phyloP scores from a whole-genome alignment of 2,329 filamentous ascomycete species.

The Penicillium sp. region DNA sequence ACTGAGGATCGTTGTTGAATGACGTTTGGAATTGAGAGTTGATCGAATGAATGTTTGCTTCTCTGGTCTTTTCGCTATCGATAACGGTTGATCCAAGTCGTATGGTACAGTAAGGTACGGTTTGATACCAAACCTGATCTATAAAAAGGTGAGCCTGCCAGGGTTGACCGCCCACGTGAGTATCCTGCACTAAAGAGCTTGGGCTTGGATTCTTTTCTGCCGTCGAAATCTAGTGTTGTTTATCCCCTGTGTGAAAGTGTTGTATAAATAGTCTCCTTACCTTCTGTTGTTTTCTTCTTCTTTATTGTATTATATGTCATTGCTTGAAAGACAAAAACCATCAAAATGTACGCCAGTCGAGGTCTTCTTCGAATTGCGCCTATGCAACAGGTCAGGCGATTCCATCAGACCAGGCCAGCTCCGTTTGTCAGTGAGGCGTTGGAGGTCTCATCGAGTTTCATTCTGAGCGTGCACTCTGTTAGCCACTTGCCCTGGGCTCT shows the following conservation, averaged over 20 bases:
- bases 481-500: slow-evolving; percentile 59
- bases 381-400: slow-evolving; percentile 46
- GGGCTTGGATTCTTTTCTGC: slow-evolving; percentile 11
- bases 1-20: neutral
- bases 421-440: slow-evolving; percentile 51
- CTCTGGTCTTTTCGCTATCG: slow-evolving; percentile 22
- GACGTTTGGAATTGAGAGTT: slow-evolving; percentile 9
- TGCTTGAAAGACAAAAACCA: neutral
- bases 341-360: slow-evolving; percentile 10
- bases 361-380: slow-evolving; percentile 2
- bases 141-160: neutral
- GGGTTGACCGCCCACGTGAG: slow-evolving; percentile 16
- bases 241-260: slow-evolving; percentile 12
- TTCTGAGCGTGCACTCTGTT: slow-evolving; percentile 56
- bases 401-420: slow-evolving; percentile 55
- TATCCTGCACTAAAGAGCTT: slow-evolving; percentile 1
- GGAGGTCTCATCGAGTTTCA: slow-evolving; percentile 50
- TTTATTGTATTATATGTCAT: slow-evolving; percentile 7
- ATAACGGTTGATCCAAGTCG: slow-evolving; percentile 12
- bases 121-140: neutral
- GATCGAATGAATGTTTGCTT: slow-evolving; percentile 12
- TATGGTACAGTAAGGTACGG: slow-evolving; percentile 4
- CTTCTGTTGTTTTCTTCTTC: neutral
- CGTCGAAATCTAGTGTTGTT: slow-evolving; percentile 12
- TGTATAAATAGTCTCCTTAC: slow-evolving; percentile 8